phyloP scores from a whole-genome alignment of 208 protist genomes.

The Kentomonas sorsogonicus region DNA sequence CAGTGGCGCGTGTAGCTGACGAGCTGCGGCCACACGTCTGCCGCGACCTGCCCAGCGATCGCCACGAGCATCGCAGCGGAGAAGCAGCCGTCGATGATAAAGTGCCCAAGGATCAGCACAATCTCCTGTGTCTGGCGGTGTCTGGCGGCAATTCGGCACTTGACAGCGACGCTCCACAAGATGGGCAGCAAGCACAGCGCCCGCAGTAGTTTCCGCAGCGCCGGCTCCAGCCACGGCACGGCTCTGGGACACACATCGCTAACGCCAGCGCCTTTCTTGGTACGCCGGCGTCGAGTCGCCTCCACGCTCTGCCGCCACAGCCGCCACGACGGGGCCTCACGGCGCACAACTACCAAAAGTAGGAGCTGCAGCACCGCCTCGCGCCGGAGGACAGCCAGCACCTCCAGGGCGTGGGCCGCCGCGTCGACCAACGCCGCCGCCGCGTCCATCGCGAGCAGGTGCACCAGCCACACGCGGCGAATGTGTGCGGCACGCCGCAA shows the following conservation, averaged over 20 bases:
- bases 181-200: too few relatives aligned
- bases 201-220: too few relatives aligned
- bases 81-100: not conserved
- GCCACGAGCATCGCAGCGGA: not conserved
- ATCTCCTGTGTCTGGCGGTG: not conserved
- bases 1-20: too few relatives aligned
- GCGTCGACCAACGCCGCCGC: not conserved
- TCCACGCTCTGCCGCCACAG: too few relatives aligned
- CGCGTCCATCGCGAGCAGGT: not conserved
- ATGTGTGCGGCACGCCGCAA: conserved; percentile 11
- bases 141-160: not conserved
- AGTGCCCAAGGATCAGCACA: not conserved
- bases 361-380: not conserved
- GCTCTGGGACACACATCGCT: too few relatives aligned
- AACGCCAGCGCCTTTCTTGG: too few relatives aligned
- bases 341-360: too few relatives aligned
- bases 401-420: not conserved
- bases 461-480: conserved; percentile 1
- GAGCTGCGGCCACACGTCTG: too few relatives aligned
- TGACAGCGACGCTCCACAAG: too few relatives aligned
- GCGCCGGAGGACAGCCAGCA: not conserved
- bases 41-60: not conserved
- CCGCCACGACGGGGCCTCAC: too few relatives aligned
- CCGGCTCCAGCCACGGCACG: too few relatives aligned
- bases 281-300: too few relatives aligned